Evolutionary conservation across 306 rosid species (phyloP), one percentile per base, ranked within the genome.

Genomic region (Lathyrus oleraceus): DNA sequence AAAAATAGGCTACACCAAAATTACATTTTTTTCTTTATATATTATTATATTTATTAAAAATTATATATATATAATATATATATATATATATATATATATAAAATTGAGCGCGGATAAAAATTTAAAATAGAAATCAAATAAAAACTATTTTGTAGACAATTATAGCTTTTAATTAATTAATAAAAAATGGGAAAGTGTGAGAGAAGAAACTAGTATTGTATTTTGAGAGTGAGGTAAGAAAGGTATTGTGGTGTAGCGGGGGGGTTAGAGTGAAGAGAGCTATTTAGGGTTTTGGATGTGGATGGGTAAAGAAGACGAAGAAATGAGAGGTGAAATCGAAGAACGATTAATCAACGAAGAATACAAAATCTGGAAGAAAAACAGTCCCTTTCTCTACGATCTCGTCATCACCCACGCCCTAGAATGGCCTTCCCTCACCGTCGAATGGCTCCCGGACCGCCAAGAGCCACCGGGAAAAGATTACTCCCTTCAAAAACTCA

Each of bases 301-400:
- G 73, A 94, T 95, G 97, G 97, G 96, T 40, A 91, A 89, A 71
- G 99, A 91, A 73, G 99, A 95, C 20, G 96, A 91, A 48, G 99
- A 89, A 81, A 89, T 95, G 97, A 79, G 99, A 59, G 97, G 99
- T 4, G 97, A 91, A 79, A 95, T 89, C 17, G 96, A 95, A 79
- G 99, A 95, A 83, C 79, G 99, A 32, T 75, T 91, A 44, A 88
- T 95, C 39, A 95, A 95, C 74, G 99, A 95, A 71, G 99, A 95
- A 85, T 91, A 95, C 92, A 95, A 95, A 84, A 95, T 95, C 69
- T 91, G 99, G 99, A 95, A 95, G 85, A 95, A 95, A 85, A 95
- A 95, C 84, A 91, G 97, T 4, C 99, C 99, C 0, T 95, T 95
- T 14, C 73, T 95, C 17, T 95, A 95, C 86, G 99, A 95, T 84